Evolutionary conservation across 345 rosid genomes (phyloP).

Genomic region (Excoecaria cochinchinensis): DNA sequence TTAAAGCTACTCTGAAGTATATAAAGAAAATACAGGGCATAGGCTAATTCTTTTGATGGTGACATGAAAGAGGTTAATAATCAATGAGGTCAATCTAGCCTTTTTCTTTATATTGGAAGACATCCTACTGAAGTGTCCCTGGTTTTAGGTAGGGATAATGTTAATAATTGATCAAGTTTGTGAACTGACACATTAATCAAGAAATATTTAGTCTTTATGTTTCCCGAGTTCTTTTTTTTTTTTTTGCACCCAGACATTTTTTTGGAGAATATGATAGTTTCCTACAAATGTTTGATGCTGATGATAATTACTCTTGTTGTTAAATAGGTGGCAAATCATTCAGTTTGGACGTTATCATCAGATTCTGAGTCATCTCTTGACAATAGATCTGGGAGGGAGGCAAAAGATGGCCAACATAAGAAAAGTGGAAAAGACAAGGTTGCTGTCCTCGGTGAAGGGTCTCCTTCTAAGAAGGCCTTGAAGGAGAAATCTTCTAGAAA

Average conservation of each 20-base stretch:
- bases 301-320: constrained; percentile 18
- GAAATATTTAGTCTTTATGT: neutral
- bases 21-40: neutral
- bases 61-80: neutral
- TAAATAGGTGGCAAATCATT: constrained; percentile 44
- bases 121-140: neutral
- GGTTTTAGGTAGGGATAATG: neutral
- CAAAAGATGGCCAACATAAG: constrained; percentile 22
- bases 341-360: constrained; percentile 54
- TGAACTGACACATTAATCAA: neutral
- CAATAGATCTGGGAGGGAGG: constrained; percentile 24
- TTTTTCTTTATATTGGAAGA: neutral
- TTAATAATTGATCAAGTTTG: neutral
- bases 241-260: neutral
- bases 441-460: constrained; percentile 24
- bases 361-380: constrained; percentile 70
- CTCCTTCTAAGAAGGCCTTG: constrained; percentile 43
- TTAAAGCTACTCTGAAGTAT: neutral
- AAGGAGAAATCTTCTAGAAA: constrained; percentile 52
- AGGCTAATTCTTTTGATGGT: neutral
- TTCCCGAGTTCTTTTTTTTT: too few species aligned
- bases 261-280: neutral
- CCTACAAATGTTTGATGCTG: neutral
- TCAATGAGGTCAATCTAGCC: neutral
- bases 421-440: constrained; percentile 40